Base-by-base conservation (phyloP, 371 early-diverging fungal genomes). In the Mucor racemosus region DNA sequence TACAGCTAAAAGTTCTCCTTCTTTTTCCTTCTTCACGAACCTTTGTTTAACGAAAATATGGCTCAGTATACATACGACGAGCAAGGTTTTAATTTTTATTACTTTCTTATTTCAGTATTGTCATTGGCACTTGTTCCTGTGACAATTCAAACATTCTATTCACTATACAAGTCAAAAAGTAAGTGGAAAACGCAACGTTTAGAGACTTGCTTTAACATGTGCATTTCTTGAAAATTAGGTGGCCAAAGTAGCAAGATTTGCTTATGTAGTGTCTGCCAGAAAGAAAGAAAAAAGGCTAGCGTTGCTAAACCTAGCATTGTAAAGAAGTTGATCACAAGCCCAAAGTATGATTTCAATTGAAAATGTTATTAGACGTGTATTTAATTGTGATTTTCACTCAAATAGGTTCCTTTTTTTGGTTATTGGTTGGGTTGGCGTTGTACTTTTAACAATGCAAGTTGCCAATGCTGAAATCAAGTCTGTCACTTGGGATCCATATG, bases 61-160 rank as follows among this genome's bases (percentile, higher is more conserved):
- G 79, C 84, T 60, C 79, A 94, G 80, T 96, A 97, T 82, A 85
- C 86, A 55, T 98, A 97, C 76, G 98, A 98, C 83, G 95, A 96
- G 80, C 87, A 90, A 69, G 98, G 98, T 39, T 94, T 92, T 68
- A 92, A 92, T 67, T 98, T 97, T 84, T 91, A 90, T 81, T 97
- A 93, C 84, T 98, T 96, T 79, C 82, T 97, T 33, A 75, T 95
- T 62, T 88, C 97, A 5, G 80, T 95, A 46, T 84, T 97, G 64
- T 84, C 87, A 38, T 77, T 98, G 58, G 77, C 90, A 36, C 84
- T 97, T 60, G 78, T 96, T 31, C 98, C 98, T 5, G 71, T 84
- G 46, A 95, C 97, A 13, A 15, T 78, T 77, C 73, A 81, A 75
- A 66, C 77, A 76, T 59, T 71, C 81, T 69, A 83, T 79, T 69